phyloP scores from a whole-genome alignment of 352 stramenopile genomes.

The Phytophthora gonapodyides region DNA sequence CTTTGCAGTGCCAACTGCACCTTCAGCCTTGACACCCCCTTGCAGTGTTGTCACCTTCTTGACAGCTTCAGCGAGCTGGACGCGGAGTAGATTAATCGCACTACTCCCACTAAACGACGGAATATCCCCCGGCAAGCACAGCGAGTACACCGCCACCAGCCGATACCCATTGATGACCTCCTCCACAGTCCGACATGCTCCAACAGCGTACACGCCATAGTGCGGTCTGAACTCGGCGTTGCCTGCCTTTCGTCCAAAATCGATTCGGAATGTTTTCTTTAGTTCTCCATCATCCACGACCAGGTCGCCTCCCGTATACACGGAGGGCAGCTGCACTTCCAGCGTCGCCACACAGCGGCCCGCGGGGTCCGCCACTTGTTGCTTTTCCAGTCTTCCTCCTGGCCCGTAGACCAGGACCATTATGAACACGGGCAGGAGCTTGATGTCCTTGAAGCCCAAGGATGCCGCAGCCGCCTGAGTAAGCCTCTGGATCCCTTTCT shows the following conservation, averaged over 20 bases:
- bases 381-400: not conserved
- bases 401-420: conserved; percentile 8
- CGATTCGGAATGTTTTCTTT: not conserved
- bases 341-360: conserved; percentile 4
- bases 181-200: not conserved
- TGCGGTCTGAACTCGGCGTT: conserved; percentile 8
- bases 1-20: no score
- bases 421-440: not conserved
- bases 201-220: conserved; percentile 10
- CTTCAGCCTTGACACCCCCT: no score
- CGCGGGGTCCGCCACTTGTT: not conserved
- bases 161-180: conserved; percentile 11
- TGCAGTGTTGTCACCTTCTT: no score
- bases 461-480: not conserved
- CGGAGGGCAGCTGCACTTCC: conserved; percentile 13
- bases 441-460: conserved; percentile 8
- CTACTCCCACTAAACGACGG: not conserved
- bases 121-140: conserved; percentile 4
- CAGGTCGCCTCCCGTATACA: conserved; percentile 7
- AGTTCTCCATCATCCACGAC: conserved; percentile 6
- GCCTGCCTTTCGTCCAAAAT: conserved; percentile 3
- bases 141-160: conserved; percentile 10
- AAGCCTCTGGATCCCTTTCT: conserved; percentile 1
- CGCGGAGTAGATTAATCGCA: not conserved
- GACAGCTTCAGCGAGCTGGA: not conserved